phyloP scores from a whole-genome alignment of 306 rosid species.

The Cicer judaicum region DNA sequence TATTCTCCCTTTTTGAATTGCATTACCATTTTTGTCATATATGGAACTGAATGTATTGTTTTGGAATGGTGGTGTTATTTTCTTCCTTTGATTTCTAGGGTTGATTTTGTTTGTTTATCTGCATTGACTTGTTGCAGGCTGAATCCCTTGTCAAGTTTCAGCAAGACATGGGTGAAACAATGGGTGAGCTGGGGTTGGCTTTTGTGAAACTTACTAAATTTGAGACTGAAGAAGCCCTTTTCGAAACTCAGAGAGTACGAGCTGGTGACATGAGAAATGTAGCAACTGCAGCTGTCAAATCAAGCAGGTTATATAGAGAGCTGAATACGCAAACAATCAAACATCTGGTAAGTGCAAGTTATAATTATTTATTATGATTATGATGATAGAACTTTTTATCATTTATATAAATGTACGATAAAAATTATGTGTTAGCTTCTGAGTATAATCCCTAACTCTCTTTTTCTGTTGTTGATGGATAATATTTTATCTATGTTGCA shows the following conservation, averaged over 20 bases:
- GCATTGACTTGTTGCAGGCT: slow-evolving; percentile 62
- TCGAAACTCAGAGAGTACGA: slow-evolving; percentile 67
- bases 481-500: slow-evolving; percentile 51
- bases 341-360: slow-evolving; percentile 69
- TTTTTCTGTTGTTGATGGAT: slow-evolving; percentile 38
- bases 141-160: slow-evolving; percentile 93
- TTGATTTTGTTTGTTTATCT: slow-evolving; percentile 28
- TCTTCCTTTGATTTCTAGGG: slow-evolving; percentile 29
- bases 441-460: background rate
- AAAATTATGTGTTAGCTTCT: slow-evolving; percentile 23
- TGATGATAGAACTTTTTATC: background rate
- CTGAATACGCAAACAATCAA: slow-evolving; percentile 92
- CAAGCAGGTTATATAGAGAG: slow-evolving; percentile 90
- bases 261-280: slow-evolving; percentile 81
- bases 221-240: slow-evolving; percentile 80
- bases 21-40: slow-evolving; percentile 31
- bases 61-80: slow-evolving; percentile 8
- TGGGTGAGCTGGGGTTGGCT: slow-evolving; percentile 90
- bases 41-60: slow-evolving; percentile 28
- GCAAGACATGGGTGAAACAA: slow-evolving; percentile 95
- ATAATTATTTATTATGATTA: background rate
- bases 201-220: slow-evolving; percentile 89
- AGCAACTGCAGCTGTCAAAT: slow-evolving; percentile 93
- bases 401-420: slow-evolving; percentile 2
- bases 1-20: slow-evolving; percentile 25